These are phyloP conservation scores for Seiridium unicorne DNA, from an alignment of 2,329 filamentous ascomycete genomes.

Conservation along the genomic window DNA sequence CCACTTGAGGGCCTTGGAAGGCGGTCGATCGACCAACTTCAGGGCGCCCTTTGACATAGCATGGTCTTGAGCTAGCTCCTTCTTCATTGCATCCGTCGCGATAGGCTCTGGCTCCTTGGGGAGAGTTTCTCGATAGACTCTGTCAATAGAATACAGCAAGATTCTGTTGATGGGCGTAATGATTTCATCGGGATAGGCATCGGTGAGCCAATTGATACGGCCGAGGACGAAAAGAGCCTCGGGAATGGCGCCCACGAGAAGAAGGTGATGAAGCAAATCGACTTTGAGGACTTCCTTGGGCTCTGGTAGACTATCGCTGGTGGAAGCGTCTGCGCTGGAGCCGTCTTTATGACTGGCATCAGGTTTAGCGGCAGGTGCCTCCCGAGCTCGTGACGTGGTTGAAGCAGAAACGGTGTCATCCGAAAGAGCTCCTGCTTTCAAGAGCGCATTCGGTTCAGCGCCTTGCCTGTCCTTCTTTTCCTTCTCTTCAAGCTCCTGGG, in stretches of 20 bases:
- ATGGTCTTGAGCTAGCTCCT: constrained; percentile 57
- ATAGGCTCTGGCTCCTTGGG: constrained; percentile 29
- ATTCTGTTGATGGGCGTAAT: constrained; percentile 79
- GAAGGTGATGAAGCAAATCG: constrained; percentile 75
- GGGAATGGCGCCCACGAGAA: constrained; percentile 88
- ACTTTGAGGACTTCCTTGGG: constrained; percentile 83
- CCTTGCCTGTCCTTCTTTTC: constrained; percentile 71
- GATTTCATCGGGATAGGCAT: constrained; percentile 78
- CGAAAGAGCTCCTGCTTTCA: constrained; percentile 80
- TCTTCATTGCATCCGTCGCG: constrained; percentile 24
- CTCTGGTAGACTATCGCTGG: constrained; percentile 59
- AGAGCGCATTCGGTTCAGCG: constrained; percentile 76
- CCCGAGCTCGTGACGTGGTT: constrained; percentile 45
- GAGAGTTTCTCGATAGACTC: constrained; percentile 57
- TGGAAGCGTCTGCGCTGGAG: constrained; percentile 38
- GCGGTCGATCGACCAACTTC: constrained; percentile 55
- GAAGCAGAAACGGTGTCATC: constrained; percentile 67
- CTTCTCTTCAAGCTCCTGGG: constrained; percentile 75
- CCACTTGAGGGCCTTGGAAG: constrained; percentile 76
- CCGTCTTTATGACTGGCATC: constrained; percentile 50
- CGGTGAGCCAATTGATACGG: constrained; percentile 87
- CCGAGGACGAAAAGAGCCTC: constrained; percentile 92
- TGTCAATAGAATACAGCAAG: constrained; percentile 75
- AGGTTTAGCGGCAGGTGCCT: constrained; percentile 46
- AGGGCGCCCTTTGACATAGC: constrained; percentile 69